Percentiles rank a stretch among this genome's conserved stretches.
phyloP scores from a whole-genome alignment of 345 rosid species.

The Carallia pectinifolia region DNA sequence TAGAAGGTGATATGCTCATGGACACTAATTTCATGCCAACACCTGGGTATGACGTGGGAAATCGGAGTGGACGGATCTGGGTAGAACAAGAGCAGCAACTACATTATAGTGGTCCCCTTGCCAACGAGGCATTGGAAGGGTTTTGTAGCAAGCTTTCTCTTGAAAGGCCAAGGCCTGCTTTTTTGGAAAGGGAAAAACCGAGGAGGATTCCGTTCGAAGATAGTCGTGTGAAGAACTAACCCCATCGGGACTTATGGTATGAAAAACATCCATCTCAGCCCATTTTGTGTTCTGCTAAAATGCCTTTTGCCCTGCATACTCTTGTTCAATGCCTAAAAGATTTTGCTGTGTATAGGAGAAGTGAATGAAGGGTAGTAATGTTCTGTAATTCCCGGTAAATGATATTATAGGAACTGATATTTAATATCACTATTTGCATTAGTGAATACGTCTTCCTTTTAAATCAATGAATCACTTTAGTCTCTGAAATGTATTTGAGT shows the following conservation, averaged over 20 bases:
- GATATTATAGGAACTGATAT: constrained; percentile 21
- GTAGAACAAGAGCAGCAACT: constrained; percentile 46
- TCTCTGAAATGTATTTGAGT: not conserved
- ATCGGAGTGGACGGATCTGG: constrained; percentile 77
- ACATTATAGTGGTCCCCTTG: constrained; percentile 44
- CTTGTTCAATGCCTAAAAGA: constrained; percentile 23
- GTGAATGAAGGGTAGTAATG: constrained; percentile 29
- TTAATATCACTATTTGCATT: not conserved
- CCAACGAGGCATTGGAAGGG: constrained; percentile 51
- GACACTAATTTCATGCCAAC: constrained; percentile 65
- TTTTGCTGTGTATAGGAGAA: constrained; percentile 49
- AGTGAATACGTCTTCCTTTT: not conserved
- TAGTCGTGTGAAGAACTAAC: constrained; percentile 18
- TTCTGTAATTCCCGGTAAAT: constrained; percentile 30
- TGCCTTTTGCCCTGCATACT: not conserved
- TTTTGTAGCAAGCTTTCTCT: constrained; percentile 59
- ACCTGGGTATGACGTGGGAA: constrained; percentile 76
- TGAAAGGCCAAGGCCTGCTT: constrained; percentile 39
- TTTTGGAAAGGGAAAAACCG: constrained; percentile 46
- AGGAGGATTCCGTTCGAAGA: constrained; percentile 34
- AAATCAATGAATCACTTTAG: constrained; percentile 20
- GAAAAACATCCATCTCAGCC: constrained; percentile 6
- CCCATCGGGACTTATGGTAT: not conserved
- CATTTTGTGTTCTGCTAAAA: not conserved
- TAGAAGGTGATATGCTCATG: constrained; percentile 88